A percentile compares a stretch with the other conserved stretches of the same genome.
These are phyloP conservation scores for Trametes polyzona DNA, from an alignment of 1,284 basidiomycete genomes.

Conservation along the genomic window DNA sequence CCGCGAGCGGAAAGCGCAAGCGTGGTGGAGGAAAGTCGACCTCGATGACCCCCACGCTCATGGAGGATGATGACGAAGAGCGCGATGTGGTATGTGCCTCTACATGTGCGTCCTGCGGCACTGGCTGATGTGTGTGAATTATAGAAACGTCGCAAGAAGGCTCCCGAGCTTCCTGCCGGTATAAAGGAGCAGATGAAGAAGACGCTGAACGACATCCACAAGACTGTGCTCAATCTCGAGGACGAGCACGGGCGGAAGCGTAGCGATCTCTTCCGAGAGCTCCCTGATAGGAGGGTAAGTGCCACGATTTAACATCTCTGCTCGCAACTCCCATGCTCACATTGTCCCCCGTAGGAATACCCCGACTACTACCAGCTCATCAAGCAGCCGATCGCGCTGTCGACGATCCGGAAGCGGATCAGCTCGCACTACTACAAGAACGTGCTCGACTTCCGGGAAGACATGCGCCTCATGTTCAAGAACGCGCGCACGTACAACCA, in stretches of 20 bases:
- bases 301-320: background rate
- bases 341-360: slow-evolving; percentile 65
- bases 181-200: slow-evolving; percentile 83
- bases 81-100: slow-evolving; percentile 58
- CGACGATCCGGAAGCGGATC: slow-evolving; percentile 85
- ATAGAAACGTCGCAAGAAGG: slow-evolving; percentile 82
- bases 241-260: slow-evolving; percentile 78
- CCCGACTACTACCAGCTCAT: slow-evolving; percentile 85
- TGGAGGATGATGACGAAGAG: slow-evolving; percentile 74
- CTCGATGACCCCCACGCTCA: slow-evolving; percentile 76
- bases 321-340: background rate
- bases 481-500: slow-evolving; percentile 93
- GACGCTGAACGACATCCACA: slow-evolving; percentile 80
- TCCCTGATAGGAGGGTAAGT: slow-evolving; percentile 74
- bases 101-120: background rate
- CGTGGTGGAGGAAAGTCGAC: slow-evolving; percentile 69
- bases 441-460: slow-evolving; percentile 74
- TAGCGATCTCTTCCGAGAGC: slow-evolving; percentile 83
- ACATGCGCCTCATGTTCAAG: slow-evolving; percentile 90
- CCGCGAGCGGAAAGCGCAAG: slow-evolving; percentile 65
- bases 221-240: slow-evolving; percentile 77
- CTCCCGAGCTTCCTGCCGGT: slow-evolving; percentile 55
- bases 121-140: background rate
- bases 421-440: slow-evolving; percentile 77
- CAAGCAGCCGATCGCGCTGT: slow-evolving; percentile 81